These are phyloP conservation scores for Trichoderma sp. DNA, from an alignment of 2,329 filamentous ascomycete genomes.

Conservation along the genomic window DNA sequence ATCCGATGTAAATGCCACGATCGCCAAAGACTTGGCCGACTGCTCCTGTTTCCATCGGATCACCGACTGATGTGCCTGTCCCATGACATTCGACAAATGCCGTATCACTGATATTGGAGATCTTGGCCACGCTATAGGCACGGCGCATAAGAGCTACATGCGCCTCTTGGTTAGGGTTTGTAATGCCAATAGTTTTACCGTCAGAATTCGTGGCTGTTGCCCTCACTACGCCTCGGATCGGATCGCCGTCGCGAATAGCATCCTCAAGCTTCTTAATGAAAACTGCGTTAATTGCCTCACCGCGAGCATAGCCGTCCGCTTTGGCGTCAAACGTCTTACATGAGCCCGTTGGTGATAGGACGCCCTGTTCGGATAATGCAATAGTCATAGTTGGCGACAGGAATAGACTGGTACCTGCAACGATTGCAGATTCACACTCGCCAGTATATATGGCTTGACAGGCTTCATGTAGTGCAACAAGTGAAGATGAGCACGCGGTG, in stretches of 20 bases:
- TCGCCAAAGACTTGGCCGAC: slow-evolving; percentile 32
- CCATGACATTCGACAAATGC: slow-evolving; percentile 40
- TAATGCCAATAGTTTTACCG: slow-evolving; percentile 41
- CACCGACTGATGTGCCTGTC: slow-evolving; percentile 39
- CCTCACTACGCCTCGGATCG: slow-evolving; percentile 39
- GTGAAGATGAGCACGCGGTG: slow-evolving; percentile 40
- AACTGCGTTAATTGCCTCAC: slow-evolving; percentile 45
- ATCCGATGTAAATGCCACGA: slow-evolving; percentile 29
- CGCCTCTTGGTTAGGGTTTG: slow-evolving; percentile 35
- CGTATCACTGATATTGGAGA: slow-evolving; percentile 27
- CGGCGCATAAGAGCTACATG: slow-evolving; percentile 35
- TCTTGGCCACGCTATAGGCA: slow-evolving; percentile 31
- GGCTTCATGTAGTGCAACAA: slow-evolving; percentile 37
- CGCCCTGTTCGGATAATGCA: slow-evolving; percentile 33
- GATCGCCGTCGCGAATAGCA: slow-evolving; percentile 47
- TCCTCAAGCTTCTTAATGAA: slow-evolving; percentile 45
- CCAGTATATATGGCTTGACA: slow-evolving; percentile 30
- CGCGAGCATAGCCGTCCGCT: slow-evolving; percentile 50
- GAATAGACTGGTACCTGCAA: slow-evolving; percentile 33
- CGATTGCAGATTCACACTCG: slow-evolving; percentile 30
- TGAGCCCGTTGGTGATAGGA: slow-evolving; percentile 35
- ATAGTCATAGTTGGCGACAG: slow-evolving; percentile 27
- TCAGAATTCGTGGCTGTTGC: slow-evolving; percentile 40
- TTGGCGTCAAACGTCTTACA: slow-evolving; percentile 40
- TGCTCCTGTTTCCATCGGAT: slow-evolving; percentile 36